A percentile compares a stretch with the other conserved stretches of the same genome.
Conservation (phyloP, 352 stramenopile species). For the Phytophthora kernoviae region DNA sequence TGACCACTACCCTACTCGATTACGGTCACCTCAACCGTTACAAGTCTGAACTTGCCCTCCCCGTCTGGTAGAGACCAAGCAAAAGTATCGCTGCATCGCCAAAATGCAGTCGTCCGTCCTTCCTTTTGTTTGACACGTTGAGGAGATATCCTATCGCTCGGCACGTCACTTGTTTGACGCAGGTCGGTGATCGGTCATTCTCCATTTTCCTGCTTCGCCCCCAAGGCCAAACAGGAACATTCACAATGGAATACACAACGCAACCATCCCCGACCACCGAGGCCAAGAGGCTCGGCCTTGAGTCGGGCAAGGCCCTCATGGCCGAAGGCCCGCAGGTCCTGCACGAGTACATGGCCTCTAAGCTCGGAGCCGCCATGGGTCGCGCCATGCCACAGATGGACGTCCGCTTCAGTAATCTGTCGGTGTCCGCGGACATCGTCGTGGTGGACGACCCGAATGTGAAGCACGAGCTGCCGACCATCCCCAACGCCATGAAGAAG, state of each 20-base stretch:
- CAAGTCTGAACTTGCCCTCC: constrained; percentile 1
- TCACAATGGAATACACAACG: constrained; percentile 14
- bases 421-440: constrained; percentile 36
- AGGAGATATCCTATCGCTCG: not conserved
- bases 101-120: constrained; percentile 16
- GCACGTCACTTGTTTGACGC: constrained; percentile 4
- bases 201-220: constrained; percentile 22
- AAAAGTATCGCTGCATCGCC: not conserved
- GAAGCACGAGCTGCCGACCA: constrained; percentile 30
- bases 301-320: constrained; percentile 23
- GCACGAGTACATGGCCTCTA: constrained; percentile 24
- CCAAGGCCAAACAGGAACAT: constrained; percentile 3
- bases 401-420: constrained; percentile 52
- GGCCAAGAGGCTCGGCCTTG: constrained; percentile 27
- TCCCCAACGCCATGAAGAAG: constrained; percentile 33
- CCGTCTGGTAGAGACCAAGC: not conserved
- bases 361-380: constrained; percentile 30
- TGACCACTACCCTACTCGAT: constrained; percentile 3
- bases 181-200: constrained; percentile 13
- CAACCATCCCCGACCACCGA: constrained; percentile 15
- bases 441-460: constrained; percentile 8
- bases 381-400: constrained; percentile 48
- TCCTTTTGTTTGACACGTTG: constrained; percentile 1
- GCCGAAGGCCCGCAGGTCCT: constrained; percentile 31
- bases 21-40: constrained; percentile 4